Evolutionary conservation across 176 grass and related monocot genomes (phyloP).

Genomic region (Guadua angustifolia): DNA sequence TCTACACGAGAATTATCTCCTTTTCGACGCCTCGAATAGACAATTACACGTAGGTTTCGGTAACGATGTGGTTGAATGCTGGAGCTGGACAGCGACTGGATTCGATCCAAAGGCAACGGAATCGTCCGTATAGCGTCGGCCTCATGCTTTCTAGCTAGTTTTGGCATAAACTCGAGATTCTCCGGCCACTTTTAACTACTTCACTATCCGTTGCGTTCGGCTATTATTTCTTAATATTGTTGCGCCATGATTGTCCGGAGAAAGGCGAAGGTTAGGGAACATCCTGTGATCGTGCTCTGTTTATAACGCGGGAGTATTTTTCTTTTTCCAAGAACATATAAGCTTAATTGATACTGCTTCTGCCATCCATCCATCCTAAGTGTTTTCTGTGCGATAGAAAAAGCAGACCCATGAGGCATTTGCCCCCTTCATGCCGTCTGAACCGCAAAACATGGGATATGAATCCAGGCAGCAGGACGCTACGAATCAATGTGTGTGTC

Average conservation of each 20-base stretch:
- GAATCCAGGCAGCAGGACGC: conserved; percentile 14
- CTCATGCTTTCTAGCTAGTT: not conserved
- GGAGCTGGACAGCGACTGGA: not conserved
- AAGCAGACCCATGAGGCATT: not conserved
- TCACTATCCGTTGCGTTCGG: not conserved
- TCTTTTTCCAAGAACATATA: not conserved
- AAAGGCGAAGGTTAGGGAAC: too few species aligned
- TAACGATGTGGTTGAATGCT: not conserved
- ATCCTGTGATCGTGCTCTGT: too few species aligned
- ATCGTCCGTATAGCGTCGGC: not conserved
- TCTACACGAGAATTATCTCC: too few species aligned
- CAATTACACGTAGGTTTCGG: not conserved
- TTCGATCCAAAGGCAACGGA: not conserved
- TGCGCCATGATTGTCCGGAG: not conserved
- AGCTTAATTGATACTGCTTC: not conserved
- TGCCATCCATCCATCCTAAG: not conserved
- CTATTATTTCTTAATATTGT: not conserved
- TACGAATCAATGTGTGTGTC: not conserved
- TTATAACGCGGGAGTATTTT: too few species aligned
- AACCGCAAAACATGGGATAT: not conserved
- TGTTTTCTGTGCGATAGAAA: not conserved
- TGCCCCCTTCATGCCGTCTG: not conserved
- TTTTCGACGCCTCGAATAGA: not conserved
- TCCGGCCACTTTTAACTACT: not conserved
- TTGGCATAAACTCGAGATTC: not conserved